Conservation (phyloP, 148 eudicot species). For the Vaccinium vitisidaea region DNA sequence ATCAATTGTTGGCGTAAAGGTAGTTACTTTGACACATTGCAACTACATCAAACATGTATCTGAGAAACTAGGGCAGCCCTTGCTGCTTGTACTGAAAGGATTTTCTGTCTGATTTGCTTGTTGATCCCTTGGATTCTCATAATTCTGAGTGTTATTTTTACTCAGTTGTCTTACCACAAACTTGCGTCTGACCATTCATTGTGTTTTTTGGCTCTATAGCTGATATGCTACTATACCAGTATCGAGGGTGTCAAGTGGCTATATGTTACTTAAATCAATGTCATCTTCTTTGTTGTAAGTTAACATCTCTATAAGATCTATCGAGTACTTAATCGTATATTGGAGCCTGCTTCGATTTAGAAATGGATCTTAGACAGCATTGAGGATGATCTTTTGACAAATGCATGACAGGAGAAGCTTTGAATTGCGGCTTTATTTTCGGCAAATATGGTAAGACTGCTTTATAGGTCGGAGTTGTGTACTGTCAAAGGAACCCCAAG, state of each 20-base stretch:
- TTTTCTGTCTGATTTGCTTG: background rate
- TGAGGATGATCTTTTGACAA: background rate
- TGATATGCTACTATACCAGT: background rate
- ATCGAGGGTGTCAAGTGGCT: background rate
- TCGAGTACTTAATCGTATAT: background rate
- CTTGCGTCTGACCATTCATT: background rate
- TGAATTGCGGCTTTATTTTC: background rate
- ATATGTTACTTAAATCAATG: background rate
- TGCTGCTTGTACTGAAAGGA: background rate
- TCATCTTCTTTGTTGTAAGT: background rate
- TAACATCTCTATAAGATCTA: background rate
- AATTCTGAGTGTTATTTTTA: background rate
- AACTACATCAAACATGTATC: background rate
- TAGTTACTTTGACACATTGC: background rate
- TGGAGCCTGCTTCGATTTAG: background rate
- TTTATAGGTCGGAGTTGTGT: background rate
- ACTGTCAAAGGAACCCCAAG: background rate
- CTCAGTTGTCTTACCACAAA: background rate
- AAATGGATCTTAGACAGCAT: background rate
- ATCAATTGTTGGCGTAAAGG: background rate
- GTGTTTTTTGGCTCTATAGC: background rate
- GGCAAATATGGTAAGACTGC: background rate
- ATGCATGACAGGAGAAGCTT: background rate
- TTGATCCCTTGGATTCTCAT: slow-evolving; percentile 2
- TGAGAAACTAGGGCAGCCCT: background rate